These are phyloP conservation scores for Ceratorhiza oryzae-sativae DNA, from an alignment of 1,284 basidiomycete species.

Conservation along the genomic window DNA sequence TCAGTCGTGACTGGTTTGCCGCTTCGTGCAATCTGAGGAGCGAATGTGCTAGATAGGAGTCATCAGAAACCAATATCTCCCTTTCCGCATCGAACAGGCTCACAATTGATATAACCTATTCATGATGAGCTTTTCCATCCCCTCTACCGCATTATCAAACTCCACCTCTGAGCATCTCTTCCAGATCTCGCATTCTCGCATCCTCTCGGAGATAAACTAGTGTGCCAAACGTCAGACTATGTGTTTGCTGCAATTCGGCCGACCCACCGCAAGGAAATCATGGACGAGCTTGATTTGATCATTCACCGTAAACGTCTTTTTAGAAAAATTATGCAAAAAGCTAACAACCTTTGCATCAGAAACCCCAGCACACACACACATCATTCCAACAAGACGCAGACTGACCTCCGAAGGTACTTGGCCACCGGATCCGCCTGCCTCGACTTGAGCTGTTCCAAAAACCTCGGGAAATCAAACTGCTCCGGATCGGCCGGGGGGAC, in stretches of 20 bases:
- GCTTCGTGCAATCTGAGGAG: constrained; percentile 72
- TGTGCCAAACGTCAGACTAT: constrained; percentile 30
- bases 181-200: constrained; percentile 88
- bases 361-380: too few relatives aligned
- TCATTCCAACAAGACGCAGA: constrained; percentile 17
- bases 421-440: constrained; percentile 87
- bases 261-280: constrained; percentile 83
- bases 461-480: constrained; percentile 82
- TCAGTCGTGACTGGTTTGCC: constrained; percentile 86
- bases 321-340: constrained; percentile 90
- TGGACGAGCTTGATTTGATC: constrained; percentile 94
- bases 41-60: constrained; percentile 74
- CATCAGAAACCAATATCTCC: constrained; percentile 24
- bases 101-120: constrained; percentile 94
- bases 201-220: constrained; percentile 86
- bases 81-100: constrained; percentile 48
- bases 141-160: constrained; percentile 97
- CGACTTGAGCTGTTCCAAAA: constrained; percentile 89
- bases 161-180: constrained; percentile 76
- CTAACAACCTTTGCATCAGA: constrained; percentile 60
- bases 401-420: constrained; percentile 86
- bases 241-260: neutral
- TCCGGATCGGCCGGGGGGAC: constrained; percentile 6
- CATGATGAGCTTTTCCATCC: constrained; percentile 99
- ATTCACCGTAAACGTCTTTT: constrained; percentile 84